A percentile compares a stretch with the other conserved stretches of the same genome.
Evolutionary conservation across 495 filamentous ascomycete genomes (phyloP).

Genomic region (Tirmania nivea): DNA sequence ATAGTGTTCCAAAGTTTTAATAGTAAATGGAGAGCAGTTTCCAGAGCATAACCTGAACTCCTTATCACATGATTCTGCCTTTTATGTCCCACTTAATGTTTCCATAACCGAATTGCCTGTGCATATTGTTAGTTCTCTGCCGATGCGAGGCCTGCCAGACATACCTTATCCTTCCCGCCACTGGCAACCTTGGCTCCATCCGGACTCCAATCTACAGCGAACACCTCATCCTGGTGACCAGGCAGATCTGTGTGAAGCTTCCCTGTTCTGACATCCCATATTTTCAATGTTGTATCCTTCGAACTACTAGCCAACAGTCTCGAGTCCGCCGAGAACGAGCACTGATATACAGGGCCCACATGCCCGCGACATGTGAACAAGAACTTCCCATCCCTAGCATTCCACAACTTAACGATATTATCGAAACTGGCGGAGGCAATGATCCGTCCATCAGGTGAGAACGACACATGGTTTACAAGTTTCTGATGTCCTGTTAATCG

Average conservation of each 20-base stretch:
- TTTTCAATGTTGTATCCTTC: slow-evolving; percentile 88
- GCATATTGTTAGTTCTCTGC: not conserved
- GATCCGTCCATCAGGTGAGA: slow-evolving; percentile 66
- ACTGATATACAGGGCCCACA: slow-evolving; percentile 81
- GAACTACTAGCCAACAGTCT: slow-evolving; percentile 60
- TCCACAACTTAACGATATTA: slow-evolving; percentile 81
- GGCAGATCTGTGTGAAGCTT: slow-evolving; percentile 67
- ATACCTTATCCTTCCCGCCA: slow-evolving; percentile 74
- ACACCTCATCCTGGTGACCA: slow-evolving; percentile 88
- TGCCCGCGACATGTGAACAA: slow-evolving; percentile 73
- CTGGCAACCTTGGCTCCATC: slow-evolving; percentile 69
- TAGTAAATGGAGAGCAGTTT: not conserved
- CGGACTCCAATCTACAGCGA: slow-evolving; percentile 76
- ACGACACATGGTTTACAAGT: slow-evolving; percentile 83
- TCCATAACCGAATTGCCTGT: slow-evolving; percentile 20
- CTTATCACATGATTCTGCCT: too few relatives aligned
- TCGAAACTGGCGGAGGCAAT: slow-evolving; percentile 84
- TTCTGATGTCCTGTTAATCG: slow-evolving; percentile 85
- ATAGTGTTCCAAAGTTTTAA: not conserved
- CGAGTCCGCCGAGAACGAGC: slow-evolving; percentile 75
- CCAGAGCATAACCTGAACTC: not conserved
- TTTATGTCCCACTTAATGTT: slow-evolving; percentile 8
- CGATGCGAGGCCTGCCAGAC: not conserved
- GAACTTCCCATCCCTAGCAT: slow-evolving; percentile 53
- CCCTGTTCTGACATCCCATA: slow-evolving; percentile 71